Evolutionary conservation across 202 grass and related monocot genomes (phyloP).

Genomic region (Eragrostis tef): DNA sequence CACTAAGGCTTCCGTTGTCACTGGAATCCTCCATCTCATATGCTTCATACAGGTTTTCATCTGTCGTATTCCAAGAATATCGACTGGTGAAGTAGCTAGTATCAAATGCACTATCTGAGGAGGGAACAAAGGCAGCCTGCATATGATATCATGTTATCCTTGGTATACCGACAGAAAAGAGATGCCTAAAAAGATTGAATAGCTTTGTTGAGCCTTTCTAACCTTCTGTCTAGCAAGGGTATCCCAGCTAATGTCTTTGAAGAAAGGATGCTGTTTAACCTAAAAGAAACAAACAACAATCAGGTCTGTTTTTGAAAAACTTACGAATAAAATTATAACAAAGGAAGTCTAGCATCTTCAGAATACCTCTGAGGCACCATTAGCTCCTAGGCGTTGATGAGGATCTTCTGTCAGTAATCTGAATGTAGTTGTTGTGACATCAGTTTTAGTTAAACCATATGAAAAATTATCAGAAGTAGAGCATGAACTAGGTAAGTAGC

Average conservation of each 20-base stretch:
- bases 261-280: constrained; percentile 94
- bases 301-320: constrained; percentile 27
- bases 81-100: constrained; percentile 99
- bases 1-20: constrained; percentile 94
- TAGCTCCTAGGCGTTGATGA: constrained; percentile 89
- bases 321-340: constrained; percentile 40
- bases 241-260: constrained; percentile 98
- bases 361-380: constrained; percentile 93
- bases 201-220: constrained; percentile 42
- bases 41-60: constrained; percentile 89
- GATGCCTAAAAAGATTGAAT: constrained; percentile 20
- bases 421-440: constrained; percentile 39
- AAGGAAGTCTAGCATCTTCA: constrained; percentile 38
- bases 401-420: constrained; percentile 99
- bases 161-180: constrained; percentile 38
- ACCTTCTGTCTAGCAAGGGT: constrained; percentile 98
- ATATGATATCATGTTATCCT: constrained; percentile 51
- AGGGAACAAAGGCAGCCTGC: constrained; percentile 98
- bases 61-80: constrained; percentile 98
- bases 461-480: constrained; percentile 29
- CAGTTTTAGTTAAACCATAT: constrained; percentile 39
- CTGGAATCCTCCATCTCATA: constrained; percentile 90
- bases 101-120: constrained; percentile 90
- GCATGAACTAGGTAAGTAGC: constrained; percentile 34
- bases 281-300: constrained; percentile 61